Evolutionary conservation across 352 stramenopile genomes (phyloP).

Genomic region (Pythium rishiriense): DNA sequence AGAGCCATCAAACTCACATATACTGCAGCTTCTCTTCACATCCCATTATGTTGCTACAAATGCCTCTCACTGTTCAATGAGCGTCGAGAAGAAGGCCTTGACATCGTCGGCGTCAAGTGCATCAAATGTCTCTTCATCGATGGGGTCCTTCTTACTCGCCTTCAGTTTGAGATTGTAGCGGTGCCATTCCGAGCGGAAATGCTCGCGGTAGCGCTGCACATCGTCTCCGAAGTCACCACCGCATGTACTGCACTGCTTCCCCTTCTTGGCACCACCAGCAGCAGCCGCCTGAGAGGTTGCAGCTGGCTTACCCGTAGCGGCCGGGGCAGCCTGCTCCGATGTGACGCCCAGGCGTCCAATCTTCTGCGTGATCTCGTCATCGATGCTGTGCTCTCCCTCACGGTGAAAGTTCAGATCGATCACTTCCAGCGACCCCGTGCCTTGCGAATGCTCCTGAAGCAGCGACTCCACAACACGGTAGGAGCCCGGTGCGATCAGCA

Average conservation of each 20-base stretch:
- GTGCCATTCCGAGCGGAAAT: conserved; percentile 97
- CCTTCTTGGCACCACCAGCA: conserved; percentile 41
- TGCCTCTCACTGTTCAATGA: conserved; percentile 45
- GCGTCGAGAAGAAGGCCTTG: conserved; percentile 60
- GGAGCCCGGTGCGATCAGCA: conserved; percentile 74
- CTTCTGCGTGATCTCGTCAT: conserved; percentile 90
- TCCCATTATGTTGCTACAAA: neutral
- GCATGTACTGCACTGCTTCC: conserved; percentile 90
- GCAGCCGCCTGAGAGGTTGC: conserved; percentile 9
- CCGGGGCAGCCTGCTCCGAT: conserved; percentile 9
- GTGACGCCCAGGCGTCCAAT: conserved; percentile 66
- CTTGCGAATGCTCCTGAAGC: conserved; percentile 58
- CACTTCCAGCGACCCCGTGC: conserved; percentile 84
- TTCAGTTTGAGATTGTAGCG: conserved; percentile 98
- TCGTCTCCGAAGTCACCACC: conserved; percentile 89
- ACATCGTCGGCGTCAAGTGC: conserved; percentile 56
- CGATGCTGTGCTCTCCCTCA: conserved; percentile 90
- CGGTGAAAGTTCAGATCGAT: conserved; percentile 92
- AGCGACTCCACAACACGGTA: conserved; percentile 79
- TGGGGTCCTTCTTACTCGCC: conserved; percentile 77
- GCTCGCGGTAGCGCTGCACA: conserved; percentile 85
- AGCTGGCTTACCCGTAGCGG: conserved; percentile 6
- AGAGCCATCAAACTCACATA: neutral
- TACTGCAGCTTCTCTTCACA: neutral
- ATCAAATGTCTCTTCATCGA: conserved; percentile 71